Evolutionary conservation across 192 early-diverging fungal species (phyloP), one percentile per base, ranked within the genome.

Genomic region (Phlyctochytrium bullatum): DNA sequence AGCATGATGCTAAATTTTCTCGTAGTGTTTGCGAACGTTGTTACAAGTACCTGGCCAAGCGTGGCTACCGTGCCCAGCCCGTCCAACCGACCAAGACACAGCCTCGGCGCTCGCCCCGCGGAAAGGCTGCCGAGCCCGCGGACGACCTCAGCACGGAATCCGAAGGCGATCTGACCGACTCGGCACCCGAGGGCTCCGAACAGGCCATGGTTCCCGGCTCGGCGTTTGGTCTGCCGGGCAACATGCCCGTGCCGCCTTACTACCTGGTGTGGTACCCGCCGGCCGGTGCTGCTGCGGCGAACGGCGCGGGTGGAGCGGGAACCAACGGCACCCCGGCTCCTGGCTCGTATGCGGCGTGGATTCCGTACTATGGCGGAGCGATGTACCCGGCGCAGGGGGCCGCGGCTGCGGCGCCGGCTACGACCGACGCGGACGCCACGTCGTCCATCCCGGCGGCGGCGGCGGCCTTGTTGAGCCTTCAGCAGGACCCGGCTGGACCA

Each of bases 241-340:
- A 10, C 20, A 57, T 28, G 54, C 20, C 54, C 25, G 12, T 25
- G 12, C 54, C 54, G 27, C 54, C 54, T 28, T 57, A 57, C 54
- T 57, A 57, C 54, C 16, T 57, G 12, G 54, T 57, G 4, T 57
- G 54, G 54, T 57, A 57, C 54, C 54, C 54, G 16, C 27, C 54
- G 6, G 27, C 14, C 6, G 25, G 20, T 10, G 27, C 6, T 27
- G 54, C 20, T 28, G 54, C 20, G 54, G 54, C 14, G 12, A 27
- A 6, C 25, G 27, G 12, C 10, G 54, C 27, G 10, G 54, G 14
- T 25, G 54, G 54, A 6, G 54, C 54, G 20, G 20, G 12, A 25
- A 57, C 54, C 20, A 14, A 10, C 27, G 54, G 12, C 54, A 6
- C 27, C 54, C 12, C 27, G 20, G 20, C 54, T 14, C 10, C 10